Evolutionary conservation across 2,329 filamentous ascomycete species (phyloP).

Genomic region (Hymenoscyphus albidus): DNA sequence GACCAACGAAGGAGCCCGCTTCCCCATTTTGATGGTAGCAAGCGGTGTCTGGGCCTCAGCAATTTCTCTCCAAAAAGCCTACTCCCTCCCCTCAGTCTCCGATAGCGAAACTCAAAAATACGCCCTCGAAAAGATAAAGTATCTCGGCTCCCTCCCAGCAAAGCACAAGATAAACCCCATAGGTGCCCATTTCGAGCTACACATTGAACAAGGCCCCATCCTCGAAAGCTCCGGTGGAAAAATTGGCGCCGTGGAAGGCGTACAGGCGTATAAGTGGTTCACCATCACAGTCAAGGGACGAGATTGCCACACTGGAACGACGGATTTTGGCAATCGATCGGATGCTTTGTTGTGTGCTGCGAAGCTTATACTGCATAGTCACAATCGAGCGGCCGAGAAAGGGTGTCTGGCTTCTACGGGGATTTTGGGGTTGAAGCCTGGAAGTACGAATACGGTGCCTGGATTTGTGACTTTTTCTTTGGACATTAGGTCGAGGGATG

Average conservation of each 20-base stretch:
- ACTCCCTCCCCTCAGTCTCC: conserved; percentile 59
- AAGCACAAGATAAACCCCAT: conserved; percentile 59
- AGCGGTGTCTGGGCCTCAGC: conserved; percentile 75
- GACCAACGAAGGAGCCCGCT: conserved; percentile 75
- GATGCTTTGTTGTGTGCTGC: conserved; percentile 66
- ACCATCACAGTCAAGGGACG: conserved; percentile 61
- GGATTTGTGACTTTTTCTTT: conserved; percentile 64
- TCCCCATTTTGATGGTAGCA: conserved; percentile 69
- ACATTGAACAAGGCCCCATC: conserved; percentile 80
- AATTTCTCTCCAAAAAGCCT: conserved; percentile 59
- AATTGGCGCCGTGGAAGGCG: conserved; percentile 67
- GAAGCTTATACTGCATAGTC: conserved; percentile 63
- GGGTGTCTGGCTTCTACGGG: conserved; percentile 62
- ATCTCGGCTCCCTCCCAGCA: conserved; percentile 56
- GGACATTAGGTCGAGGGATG: conserved; percentile 59
- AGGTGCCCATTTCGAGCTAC: conserved; percentile 76
- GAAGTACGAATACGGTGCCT: conserved; percentile 71
- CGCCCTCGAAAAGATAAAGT: conserved; percentile 69
- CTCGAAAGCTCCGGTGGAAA: conserved; percentile 61
- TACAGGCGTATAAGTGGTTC: conserved; percentile 74
- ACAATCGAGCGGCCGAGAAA: conserved; percentile 57
- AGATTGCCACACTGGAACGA: conserved; percentile 73
- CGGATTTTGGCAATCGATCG: conserved; percentile 60
- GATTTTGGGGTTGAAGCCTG: conserved; percentile 62
- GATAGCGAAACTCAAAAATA: conserved; percentile 59